Evolutionary conservation across 2,329 filamentous ascomycete genomes (phyloP).

Genomic region (Massarina eburnea): DNA sequence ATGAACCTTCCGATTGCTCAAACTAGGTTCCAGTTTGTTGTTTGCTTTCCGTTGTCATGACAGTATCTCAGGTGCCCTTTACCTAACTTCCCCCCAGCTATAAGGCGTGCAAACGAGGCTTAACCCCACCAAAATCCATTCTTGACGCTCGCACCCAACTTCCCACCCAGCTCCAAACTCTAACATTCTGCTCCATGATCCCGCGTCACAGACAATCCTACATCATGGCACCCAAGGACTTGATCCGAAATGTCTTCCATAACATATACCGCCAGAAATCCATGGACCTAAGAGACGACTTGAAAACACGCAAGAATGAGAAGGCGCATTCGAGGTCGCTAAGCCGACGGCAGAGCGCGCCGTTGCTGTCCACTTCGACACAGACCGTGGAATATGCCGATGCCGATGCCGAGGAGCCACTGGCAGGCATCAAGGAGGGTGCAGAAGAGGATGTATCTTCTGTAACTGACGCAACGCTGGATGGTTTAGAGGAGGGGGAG

Average conservation of each 20-base stretch:
- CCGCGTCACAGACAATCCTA: background rate
- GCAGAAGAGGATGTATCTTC: background rate
- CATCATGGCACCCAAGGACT: slow-evolving; percentile 6
- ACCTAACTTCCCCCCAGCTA: too few species aligned
- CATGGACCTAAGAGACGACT: background rate
- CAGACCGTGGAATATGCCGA: background rate
- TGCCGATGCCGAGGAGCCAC: background rate
- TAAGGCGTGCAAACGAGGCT: too few species aligned
- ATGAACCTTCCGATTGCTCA: too few species aligned
- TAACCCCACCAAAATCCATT: too few species aligned
- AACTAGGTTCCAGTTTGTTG: too few species aligned
- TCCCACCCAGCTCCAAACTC: too few species aligned
- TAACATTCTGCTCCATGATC: background rate
- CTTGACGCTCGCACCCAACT: too few species aligned
- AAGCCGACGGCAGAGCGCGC: background rate
- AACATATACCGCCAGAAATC: slow-evolving; percentile 7
- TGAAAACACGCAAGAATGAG: background rate
- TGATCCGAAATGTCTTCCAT: slow-evolving; percentile 7
- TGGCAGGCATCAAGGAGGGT: background rate
- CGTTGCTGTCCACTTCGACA: too few species aligned
- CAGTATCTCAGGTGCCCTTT: too few species aligned
- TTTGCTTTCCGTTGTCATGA: too few species aligned
- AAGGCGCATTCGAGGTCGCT: background rate
- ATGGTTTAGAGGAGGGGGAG: background rate
- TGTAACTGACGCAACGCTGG: background rate